phyloP scores from a whole-genome alignment of 2,329 filamentous ascomycete genomes.

The Colletotrichum sp. region DNA sequence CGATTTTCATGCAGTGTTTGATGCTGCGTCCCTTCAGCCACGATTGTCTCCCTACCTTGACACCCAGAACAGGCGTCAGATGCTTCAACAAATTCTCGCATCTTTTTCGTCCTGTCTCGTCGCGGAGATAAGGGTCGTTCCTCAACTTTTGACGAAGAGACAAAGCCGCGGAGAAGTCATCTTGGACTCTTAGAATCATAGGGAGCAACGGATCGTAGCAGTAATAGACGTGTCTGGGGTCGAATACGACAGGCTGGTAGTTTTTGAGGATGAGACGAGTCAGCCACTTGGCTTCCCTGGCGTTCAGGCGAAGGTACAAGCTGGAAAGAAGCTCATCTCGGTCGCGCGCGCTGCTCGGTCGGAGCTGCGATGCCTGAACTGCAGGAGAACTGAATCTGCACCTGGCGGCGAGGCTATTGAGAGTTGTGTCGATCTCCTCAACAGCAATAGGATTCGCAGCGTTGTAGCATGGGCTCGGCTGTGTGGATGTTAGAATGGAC shows the following conservation, averaged over 20 bases:
- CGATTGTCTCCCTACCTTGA: slow-evolving; percentile 68
- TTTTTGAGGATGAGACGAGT: slow-evolving; percentile 81
- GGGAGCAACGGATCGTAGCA: slow-evolving; percentile 74
- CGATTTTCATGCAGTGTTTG: slow-evolving; percentile 74
- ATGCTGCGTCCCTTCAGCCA: slow-evolving; percentile 74
- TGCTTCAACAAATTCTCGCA: slow-evolving; percentile 30
- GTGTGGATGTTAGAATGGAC: background rate
- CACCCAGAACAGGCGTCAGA: slow-evolving; percentile 60
- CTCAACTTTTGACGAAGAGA: slow-evolving; percentile 50
- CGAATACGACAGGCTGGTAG: slow-evolving; percentile 70
- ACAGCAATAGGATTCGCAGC: slow-evolving; percentile 58
- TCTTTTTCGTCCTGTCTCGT: slow-evolving; percentile 14
- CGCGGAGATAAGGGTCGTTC: slow-evolving; percentile 28
- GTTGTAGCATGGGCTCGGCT: slow-evolving; percentile 50
- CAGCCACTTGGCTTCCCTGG: slow-evolving; percentile 85
- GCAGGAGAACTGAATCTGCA: slow-evolving; percentile 74
- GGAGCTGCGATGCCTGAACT: slow-evolving; percentile 47
- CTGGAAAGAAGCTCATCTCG: slow-evolving; percentile 51
- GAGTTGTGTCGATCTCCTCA: slow-evolving; percentile 72
- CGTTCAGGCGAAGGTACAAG: slow-evolving; percentile 64
- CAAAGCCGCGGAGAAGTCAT: slow-evolving; percentile 68
- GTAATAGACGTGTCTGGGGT: slow-evolving; percentile 58
- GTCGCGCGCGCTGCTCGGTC: slow-evolving; percentile 26
- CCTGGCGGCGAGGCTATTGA: slow-evolving; percentile 70
- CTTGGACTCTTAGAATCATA: slow-evolving; percentile 70